phyloP scores from a whole-genome alignment of 2,329 filamentous ascomycete genomes.

The Exophiala sp. region DNA sequence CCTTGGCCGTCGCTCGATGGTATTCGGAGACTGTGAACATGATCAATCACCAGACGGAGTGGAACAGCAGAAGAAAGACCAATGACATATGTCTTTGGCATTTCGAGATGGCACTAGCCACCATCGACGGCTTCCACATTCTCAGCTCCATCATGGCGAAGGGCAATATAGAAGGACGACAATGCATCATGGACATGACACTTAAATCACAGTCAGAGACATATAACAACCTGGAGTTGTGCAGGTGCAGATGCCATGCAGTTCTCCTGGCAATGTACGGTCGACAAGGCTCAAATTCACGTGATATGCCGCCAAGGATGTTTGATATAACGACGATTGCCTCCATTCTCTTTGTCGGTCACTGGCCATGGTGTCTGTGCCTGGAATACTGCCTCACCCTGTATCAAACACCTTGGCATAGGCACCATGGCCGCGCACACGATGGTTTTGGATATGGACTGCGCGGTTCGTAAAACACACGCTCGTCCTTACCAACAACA shows the following conservation, averaged over 20 bases:
- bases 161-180: too few relatives aligned
- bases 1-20: neutral
- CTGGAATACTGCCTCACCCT: too few relatives aligned
- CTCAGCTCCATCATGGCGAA: too few relatives aligned
- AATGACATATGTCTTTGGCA: too few relatives aligned
- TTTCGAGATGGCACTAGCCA: too few relatives aligned
- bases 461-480: neutral
- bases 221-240: neutral
- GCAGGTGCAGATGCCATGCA: neutral
- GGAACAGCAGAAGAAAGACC: neutral
- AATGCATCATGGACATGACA: too few relatives aligned
- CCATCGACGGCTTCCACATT: neutral
- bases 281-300: conserved; percentile 1
- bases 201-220: neutral
- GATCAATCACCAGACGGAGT: neutral
- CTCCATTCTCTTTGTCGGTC: neutral
- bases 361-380: neutral
- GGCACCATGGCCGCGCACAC: too few relatives aligned
- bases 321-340: neutral
- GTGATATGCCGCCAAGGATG: neutral
- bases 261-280: too few relatives aligned
- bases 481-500: neutral
- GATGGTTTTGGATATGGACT: neutral
- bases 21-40: too few relatives aligned
- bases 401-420: too few relatives aligned